Base-by-base conservation (phyloP, 2,329 filamentous ascomycete species). In the Colletotrichum euphorbiae region DNA sequence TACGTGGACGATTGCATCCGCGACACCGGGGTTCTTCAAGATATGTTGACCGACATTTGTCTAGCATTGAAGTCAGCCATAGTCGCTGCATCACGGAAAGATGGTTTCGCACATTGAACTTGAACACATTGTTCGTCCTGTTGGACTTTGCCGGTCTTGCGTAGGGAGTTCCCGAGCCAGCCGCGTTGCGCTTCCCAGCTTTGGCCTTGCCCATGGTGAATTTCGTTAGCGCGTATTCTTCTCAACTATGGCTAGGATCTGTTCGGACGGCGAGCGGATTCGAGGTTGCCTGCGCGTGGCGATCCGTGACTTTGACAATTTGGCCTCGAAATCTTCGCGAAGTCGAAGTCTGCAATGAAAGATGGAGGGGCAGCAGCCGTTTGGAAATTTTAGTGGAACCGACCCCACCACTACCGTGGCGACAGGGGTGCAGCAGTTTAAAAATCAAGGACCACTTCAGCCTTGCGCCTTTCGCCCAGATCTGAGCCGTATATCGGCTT, bases 1-100 rank as follows among this genome's bases (percentile, higher is more conserved):
- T 67, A 75, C 73, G 69, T 80, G 78, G 71, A 82, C 80, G 64
- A 83, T 95, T 58, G 90, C 90, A 76, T 92, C 90, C 4, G 92
- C 91, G 55, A 97, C 91, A 75, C 92, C 92, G 1, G 93, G 93
- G 79, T 97, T 97, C 79, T 97, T 98, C 72, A 98, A 86, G 70
- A 99, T 96, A 79, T 98, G 93, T 77, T 88, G 85, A 40, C 70
- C 70, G 43, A 71, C 59, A 15, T 71, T 70, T 21, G 68, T 71
- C 69, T 60, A 15, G 1, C 2, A 38, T 6, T 28, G 13, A 3
- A 12, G 3, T 70, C 45, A 65, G 62, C 11, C n/a, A n/a, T 13
- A 8, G 5, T 17, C 19, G 11, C 6, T 46, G 6, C n/a, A 50
- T 73, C 77, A 92, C 90, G 6, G 8, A 33, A 28, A 2, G 58